Evolutionary conservation across 2,329 filamentous ascomycete genomes (phyloP), one percentile per base, ranked within the genome.

Genomic region (Tolypocladium endophyticum): DNA sequence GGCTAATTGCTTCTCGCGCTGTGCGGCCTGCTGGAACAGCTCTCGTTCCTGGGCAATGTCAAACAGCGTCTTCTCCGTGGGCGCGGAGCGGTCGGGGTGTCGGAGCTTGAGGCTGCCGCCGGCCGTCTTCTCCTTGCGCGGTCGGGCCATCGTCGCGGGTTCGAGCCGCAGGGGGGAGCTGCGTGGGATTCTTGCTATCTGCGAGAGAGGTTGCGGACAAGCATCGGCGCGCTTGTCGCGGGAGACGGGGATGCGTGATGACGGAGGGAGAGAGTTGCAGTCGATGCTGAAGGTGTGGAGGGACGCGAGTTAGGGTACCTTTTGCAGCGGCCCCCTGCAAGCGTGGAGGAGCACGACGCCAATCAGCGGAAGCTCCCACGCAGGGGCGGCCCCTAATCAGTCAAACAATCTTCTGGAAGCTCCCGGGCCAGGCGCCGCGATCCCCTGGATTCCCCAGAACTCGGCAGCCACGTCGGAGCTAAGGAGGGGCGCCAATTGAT

Each of bases 61-160:
- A 61, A 92, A 79, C n/a, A 94, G 79, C 0, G 89, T 93, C 71
- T 87, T 81, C 52, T 84, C 79, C 6, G 75, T 75, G 1, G 73
- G 86, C 1, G 72, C 81, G 57, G 83, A 84, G 61, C 86, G 83
- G 72, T 91, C 86, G 38, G 89, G 88, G n/a, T 89, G 85, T 57
- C 77, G 74, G 61, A 92, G 79, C 65, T 85, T 84, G 70, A 89
- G 81, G 61, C 80, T 73, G 63, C 72, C 71, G 33, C 78, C 70
- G 52, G 79, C 72, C 55, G 74, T 73, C 65, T 77, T 74, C 60
- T 80, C 74, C 64, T 77, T 81, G 56, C 80, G 79, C 65, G 79
- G 77, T 64, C 74, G 76, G 58, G 76, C 79, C 81, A 82, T 81
- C 59, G 41, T 43, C 63, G 35, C 28, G 18, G 50, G 1, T 14